phyloP scores from a whole-genome alignment of 2,329 filamentous ascomycete genomes.

The Magnaporthiopsis rhizophila region DNA sequence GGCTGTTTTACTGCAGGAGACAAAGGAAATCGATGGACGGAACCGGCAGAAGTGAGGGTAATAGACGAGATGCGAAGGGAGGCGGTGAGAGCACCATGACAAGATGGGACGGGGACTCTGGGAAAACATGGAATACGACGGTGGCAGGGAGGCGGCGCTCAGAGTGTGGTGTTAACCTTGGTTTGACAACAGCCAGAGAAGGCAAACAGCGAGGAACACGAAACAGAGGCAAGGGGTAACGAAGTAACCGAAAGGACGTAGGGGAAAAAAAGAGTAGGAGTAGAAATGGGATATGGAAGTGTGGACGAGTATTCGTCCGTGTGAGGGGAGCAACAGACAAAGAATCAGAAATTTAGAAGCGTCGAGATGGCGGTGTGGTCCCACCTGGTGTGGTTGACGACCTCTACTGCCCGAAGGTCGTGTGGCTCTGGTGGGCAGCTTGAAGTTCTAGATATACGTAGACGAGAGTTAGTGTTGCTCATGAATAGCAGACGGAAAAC shows the following conservation, averaged over 20 bases:
- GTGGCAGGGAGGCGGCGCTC: background rate
- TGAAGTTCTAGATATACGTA: conserved; percentile 32
- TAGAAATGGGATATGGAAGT: background rate
- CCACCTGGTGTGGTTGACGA: background rate
- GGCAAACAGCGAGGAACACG: background rate
- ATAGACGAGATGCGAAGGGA: background rate
- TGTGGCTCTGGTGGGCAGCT: conserved; percentile 31
- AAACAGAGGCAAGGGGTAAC: too few relatives aligned
- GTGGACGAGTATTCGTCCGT: background rate
- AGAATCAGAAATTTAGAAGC: conserved; percentile 1
- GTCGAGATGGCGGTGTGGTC: background rate
- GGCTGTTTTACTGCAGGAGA: background rate
- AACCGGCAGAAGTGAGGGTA: background rate
- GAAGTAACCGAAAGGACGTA: background rate
- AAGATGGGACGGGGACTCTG: too few relatives aligned
- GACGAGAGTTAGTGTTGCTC: background rate
- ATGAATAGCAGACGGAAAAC: background rate
- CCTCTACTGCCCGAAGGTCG: conserved; percentile 22
- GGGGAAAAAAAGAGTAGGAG: background rate
- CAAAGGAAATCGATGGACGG: background rate
- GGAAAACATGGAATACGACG: too few relatives aligned
- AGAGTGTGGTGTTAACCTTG: background rate
- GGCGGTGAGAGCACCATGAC: background rate
- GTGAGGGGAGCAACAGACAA: background rate
- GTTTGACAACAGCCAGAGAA: background rate